Percentiles rank a stretch among this genome's conserved stretches.
Conservation (phyloP, 2,329 filamentous ascomycete species). For the Stylonectria norvegica region DNA sequence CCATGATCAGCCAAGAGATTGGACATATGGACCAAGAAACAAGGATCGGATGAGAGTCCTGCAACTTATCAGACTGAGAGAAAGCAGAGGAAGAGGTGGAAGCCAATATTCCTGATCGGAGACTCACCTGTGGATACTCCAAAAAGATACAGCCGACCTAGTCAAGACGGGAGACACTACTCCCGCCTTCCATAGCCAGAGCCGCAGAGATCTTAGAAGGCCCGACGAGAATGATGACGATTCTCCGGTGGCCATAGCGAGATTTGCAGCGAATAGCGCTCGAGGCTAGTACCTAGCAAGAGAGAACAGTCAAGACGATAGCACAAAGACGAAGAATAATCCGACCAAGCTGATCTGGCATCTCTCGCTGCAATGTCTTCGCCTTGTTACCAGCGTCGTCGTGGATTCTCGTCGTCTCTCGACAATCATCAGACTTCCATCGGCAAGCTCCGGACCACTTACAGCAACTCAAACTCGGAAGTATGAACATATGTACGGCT, state of each 20-base stretch:
- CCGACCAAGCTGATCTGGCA: slow-evolving; percentile 45
- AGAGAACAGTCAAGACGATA: slow-evolving; percentile 61
- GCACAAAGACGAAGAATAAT: slow-evolving; percentile 57
- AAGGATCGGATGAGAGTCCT: slow-evolving; percentile 20
- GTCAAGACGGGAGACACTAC: slow-evolving; percentile 31
- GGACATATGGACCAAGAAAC: slow-evolving; percentile 18
- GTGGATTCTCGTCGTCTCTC: slow-evolving; percentile 15
- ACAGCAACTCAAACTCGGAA: neutral
- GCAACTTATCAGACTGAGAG: slow-evolving; percentile 15
- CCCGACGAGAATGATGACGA: slow-evolving; percentile 35
- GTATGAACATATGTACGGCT: neutral
- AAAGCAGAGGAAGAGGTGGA: slow-evolving; percentile 27
- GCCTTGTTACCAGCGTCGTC: slow-evolving; percentile 28
- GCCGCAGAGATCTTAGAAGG: slow-evolving; percentile 44
- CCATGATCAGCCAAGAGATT: slow-evolving; percentile 19
- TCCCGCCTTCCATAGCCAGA: slow-evolving; percentile 44
- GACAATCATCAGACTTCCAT: neutral
- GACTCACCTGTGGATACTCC: slow-evolving; percentile 27
- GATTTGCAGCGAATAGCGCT: slow-evolving; percentile 58
- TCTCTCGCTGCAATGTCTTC: slow-evolving; percentile 40
- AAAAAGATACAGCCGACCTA: slow-evolving; percentile 30
- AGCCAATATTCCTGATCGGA: slow-evolving; percentile 23
- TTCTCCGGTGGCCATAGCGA: slow-evolving; percentile 51
- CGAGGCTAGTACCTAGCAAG: slow-evolving; percentile 63
- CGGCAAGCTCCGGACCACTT: too few relatives aligned